Percentiles rank a stretch among this genome's conserved stretches.
Conservation (phyloP, 2,329 filamentous ascomycete species). For the Colletotrichum sansevieriae region DNA sequence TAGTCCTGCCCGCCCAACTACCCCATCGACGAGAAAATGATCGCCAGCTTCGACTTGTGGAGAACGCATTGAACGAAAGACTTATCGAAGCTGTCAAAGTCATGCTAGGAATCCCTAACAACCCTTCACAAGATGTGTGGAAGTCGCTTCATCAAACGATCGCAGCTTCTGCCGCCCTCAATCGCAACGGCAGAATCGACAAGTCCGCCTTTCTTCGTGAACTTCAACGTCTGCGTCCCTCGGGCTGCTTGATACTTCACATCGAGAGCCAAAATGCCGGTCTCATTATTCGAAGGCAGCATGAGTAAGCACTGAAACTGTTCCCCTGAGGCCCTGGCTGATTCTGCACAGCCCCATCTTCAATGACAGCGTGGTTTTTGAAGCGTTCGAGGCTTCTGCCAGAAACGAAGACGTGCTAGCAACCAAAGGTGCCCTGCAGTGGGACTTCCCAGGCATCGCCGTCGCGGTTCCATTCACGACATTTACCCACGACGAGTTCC, state of each 20-base stretch:
- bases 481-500: conserved; percentile 45
- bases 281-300: conserved; percentile 46
- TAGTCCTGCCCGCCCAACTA: conserved; percentile 32
- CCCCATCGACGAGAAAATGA: conserved; percentile 30
- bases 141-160: conserved; percentile 12
- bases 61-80: conserved; percentile 14
- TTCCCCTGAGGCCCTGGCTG: background rate
- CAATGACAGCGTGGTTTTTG: conserved; percentile 54
- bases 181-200: conserved; percentile 28
- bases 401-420: conserved; percentile 64
- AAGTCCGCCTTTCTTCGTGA: conserved; percentile 15
- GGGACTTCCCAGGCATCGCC: conserved; percentile 71
- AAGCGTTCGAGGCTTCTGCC: conserved; percentile 72
- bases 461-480: conserved; percentile 58
- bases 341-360: conserved; percentile 43
- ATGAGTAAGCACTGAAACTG: conserved; percentile 44
- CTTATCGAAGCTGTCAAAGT: conserved; percentile 22
- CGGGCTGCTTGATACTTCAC: conserved; percentile 29
- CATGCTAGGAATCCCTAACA: conserved; percentile 16
- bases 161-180: conserved; percentile 13
- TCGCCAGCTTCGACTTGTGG: conserved; percentile 20
- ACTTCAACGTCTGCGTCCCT: conserved; percentile 7
- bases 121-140: conserved; percentile 9
- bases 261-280: conserved; percentile 49
- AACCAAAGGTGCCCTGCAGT: conserved; percentile 63